Evolutionary conservation across 192 early-diverging fungal species (phyloP).

Genomic region (Coemansia nantahalensis): DNA sequence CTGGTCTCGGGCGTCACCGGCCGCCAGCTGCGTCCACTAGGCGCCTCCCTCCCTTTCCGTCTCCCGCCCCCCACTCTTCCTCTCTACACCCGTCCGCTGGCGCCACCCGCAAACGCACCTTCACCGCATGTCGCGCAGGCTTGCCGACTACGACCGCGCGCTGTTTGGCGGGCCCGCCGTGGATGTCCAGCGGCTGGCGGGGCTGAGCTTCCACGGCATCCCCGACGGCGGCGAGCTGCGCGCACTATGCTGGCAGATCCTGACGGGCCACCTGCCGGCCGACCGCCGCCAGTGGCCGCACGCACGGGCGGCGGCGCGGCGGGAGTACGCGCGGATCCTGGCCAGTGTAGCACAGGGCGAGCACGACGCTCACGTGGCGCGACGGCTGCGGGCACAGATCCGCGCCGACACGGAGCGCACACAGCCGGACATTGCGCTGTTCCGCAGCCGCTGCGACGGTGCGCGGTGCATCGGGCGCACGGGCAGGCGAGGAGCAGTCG

Average conservation of each 20-base stretch:
- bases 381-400: constrained; percentile 8
- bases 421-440: constrained; percentile 17
- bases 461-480: background rate
- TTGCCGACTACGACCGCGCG: constrained; percentile 5
- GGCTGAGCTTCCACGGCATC: constrained; percentile 21
- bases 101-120: too few species aligned
- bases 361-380: background rate
- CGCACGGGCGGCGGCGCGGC: background rate
- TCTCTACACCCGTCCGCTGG: too few species aligned
- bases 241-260: constrained; percentile 20
- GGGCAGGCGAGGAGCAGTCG: constrained; percentile 5
- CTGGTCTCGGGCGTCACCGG: too few species aligned
- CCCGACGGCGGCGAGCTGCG: constrained; percentile 16
- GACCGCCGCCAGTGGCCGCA: constrained; percentile 12
- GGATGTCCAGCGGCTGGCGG: constrained; percentile 11
- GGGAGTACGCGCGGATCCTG: constrained; percentile 9
- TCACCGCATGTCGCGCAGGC: background rate
- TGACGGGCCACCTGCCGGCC: constrained; percentile 14
- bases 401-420: constrained; percentile 18
- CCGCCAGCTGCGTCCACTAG: too few species aligned
- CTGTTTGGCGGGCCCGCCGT: constrained; percentile 1
- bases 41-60: too few species aligned
- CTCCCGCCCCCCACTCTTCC: too few species aligned
- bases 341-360: background rate
- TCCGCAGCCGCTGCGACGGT: constrained; percentile 32